Evolutionary conservation across 1,139 yeast species (phyloP), one percentile per base, ranked within the genome.

Genomic region (Lizanozyma gosingica): DNA sequence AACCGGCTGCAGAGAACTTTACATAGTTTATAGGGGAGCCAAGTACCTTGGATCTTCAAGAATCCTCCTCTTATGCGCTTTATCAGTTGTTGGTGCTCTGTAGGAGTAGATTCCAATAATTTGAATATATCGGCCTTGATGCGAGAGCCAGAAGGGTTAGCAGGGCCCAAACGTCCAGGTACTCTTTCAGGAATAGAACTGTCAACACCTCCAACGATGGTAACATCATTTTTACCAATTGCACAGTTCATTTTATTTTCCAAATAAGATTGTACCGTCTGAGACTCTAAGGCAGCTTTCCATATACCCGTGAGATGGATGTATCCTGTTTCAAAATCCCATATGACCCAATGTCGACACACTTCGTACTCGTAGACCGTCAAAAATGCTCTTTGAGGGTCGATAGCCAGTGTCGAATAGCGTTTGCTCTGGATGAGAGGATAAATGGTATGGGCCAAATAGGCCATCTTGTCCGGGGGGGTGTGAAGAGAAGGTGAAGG

Each of bases 271-370:
- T n/a, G n/a, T n/a, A n/a, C n/a, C 6, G 17, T 35, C 27, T 41
- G 37, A 32, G 43, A 37, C 18, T 40, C 35, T 18, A 83, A 69
- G 14, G 90, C 82, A 2, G 73, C 73, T 59, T 88, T 85, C 96
- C 97, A 88, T 41, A 88, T 71, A 0, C 96, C 96, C 0, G 97
- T 88, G 43, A 88, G 70, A 56, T 87, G 95, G 8, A 88, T 96
- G 57, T 80, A 83, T 1, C 97, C 96, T 0, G 94, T 80, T 51
- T 75, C 78, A 55, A 83, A 81, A 57, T 86, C 95, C 97, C 97
- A 88, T 46, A 87, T 80, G 43, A 90, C 74, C 78, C 87, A 77
- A 48, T 78, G 75, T 43, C 56, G 74, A 49, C 80, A 80, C 44
- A 85, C 57, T 52, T 62, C 67, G 60, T 80, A 85, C 57, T 85